phyloP scores from a whole-genome alignment of 768 basidiomycete genomes.

The Lactarius sanguifluus region DNA sequence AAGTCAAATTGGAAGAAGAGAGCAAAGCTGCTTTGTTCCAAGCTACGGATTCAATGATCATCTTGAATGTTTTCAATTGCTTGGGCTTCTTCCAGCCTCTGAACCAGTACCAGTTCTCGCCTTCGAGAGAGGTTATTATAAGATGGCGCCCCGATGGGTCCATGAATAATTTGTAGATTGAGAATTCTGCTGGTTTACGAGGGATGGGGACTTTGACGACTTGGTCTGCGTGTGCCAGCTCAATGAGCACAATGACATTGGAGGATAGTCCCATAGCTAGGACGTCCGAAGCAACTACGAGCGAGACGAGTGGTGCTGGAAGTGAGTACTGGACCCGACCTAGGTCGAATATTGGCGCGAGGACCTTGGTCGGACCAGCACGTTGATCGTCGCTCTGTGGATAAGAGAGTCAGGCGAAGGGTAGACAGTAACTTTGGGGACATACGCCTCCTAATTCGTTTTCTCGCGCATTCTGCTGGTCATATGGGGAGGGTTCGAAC shows the following conservation, averaged over 20 bases:
- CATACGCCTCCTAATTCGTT: conserved; percentile 37
- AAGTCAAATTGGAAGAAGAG: conserved; percentile 64
- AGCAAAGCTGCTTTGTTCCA: conserved; percentile 80
- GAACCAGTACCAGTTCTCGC: conserved; percentile 93
- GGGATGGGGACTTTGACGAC: conserved; percentile 78
- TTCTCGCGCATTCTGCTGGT: conserved; percentile 49
- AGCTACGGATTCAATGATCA: conserved; percentile 86
- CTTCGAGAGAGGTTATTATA: conserved; percentile 78
- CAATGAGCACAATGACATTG: conserved; percentile 82
- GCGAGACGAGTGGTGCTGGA: conserved; percentile 77
- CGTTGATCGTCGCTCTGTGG: conserved; percentile 36
- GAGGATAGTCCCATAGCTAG: conserved; percentile 81
- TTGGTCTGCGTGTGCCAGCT: conserved; percentile 83
- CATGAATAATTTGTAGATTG: conserved; percentile 80
- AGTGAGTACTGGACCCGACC: conserved; percentile 86
- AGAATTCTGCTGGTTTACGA: conserved; percentile 71
- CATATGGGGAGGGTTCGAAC: conserved; percentile 74
- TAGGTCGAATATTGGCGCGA: conserved; percentile 75
- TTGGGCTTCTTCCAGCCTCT: conserved; percentile 79
- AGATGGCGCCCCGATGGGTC: conserved; percentile 94
- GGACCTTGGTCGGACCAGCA: conserved; percentile 37
- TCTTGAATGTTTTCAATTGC: conserved; percentile 75
- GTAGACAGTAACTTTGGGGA: conserved; percentile 10
- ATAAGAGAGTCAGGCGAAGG: conserved; percentile 21
- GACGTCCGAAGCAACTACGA: conserved; percentile 84